Conservation (phyloP, 1,139 yeast species). For the Geotrichum australiense region DNA sequence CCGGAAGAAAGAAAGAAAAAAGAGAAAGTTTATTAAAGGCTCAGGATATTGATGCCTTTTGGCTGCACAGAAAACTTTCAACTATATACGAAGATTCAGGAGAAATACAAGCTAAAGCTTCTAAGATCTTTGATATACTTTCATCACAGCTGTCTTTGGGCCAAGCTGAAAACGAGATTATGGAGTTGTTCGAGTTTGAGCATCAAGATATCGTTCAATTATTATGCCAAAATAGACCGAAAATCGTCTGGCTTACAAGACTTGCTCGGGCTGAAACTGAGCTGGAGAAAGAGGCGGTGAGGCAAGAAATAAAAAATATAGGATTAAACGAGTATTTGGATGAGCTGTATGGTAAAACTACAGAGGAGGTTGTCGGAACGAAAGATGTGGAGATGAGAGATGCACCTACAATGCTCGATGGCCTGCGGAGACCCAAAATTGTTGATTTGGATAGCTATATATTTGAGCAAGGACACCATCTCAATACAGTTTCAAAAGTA, state of each 20-base stretch:
- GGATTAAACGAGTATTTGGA: conserved; percentile 33
- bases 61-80: conserved; percentile 44
- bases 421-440: conserved; percentile 42
- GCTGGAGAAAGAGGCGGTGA: conserved; percentile 32
- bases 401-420: conserved; percentile 19
- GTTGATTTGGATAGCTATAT: conserved; percentile 58
- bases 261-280: conserved; percentile 38
- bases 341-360: conserved; percentile 27
- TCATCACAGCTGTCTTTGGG: conserved; percentile 34
- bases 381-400: conserved; percentile 24
- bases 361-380: conserved; percentile 19
- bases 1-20: conserved; percentile 28
- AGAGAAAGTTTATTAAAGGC: conserved; percentile 32
- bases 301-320: conserved; percentile 31
- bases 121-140: conserved; percentile 33
- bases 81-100: conserved; percentile 36
- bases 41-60: conserved; percentile 43
- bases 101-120: conserved; percentile 33
- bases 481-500: conserved; percentile 60
- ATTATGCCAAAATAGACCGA: conserved; percentile 47
- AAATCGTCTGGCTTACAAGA: conserved; percentile 49
- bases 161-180: conserved; percentile 47
- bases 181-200: conserved; percentile 47
- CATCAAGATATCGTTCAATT: conserved; percentile 44
- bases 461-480: conserved; percentile 67